Base-by-base conservation (phyloP, 192 early-diverging fungal genomes). In the Globomyces pollinis-pini region DNA sequence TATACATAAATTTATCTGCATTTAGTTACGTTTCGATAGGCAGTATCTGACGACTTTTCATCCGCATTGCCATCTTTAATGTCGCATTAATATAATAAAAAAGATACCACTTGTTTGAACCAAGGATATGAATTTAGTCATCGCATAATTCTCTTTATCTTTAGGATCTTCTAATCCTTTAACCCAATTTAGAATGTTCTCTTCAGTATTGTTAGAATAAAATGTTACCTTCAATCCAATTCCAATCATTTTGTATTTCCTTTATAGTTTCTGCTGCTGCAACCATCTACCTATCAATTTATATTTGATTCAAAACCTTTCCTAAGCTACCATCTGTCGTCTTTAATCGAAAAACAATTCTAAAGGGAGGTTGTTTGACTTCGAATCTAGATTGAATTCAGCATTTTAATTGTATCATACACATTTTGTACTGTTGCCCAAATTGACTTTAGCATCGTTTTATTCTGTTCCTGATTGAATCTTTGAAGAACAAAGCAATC, bases 351-450 rank as follows among this genome's bases (percentile, higher is more conserved):
- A 91, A 86, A 1, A 95, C 66, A 29, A 98, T 88, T 18, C 93
- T 87, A 64, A 84, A 96, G 2, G 92, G 87, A 3, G 91, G 87
- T 64, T 93, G 91, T 69, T 91, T 92, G 21, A 87, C 90, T 63
- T 96, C 93, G 53, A 98, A 47, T 21, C 44, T 47, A 47, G 7
- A 26, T 47, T 47, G n/a, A n/a, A n/a, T n/a, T n/a, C n/a, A n/a
- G n/a, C n/a, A n/a, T n/a, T n/a, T n/a, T n/a, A 47, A 28, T 2
- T 47, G 5, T 2, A 5, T 3, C 21, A 28, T 47, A 84, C 83
- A 97, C 91, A 70, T 93, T 96, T 55, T 96, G 93, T 53, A 98
- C 88, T 16, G 92, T 95, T 7, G 86, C 87, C 52, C 92, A 74
- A 18, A 98, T 73, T 2, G 72, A 62, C 44, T 77, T 77, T 60